Conservation (phyloP, 805 yeast species). For the Groenewaldozyma salmanticensis region DNA sequence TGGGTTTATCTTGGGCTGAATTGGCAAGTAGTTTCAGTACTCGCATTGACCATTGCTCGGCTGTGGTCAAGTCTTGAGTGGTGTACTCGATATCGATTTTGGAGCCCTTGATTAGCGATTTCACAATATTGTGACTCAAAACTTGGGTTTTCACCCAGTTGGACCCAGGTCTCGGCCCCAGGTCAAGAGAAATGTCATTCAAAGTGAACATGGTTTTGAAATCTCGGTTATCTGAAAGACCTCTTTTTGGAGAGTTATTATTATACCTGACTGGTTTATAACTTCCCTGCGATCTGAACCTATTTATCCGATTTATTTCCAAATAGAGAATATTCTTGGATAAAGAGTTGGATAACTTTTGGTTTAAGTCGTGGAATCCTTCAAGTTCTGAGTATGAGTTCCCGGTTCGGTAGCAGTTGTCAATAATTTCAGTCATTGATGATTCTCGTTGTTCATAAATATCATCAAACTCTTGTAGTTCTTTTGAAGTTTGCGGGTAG, state of each 20-base stretch:
- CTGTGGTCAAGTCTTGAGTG: not conserved
- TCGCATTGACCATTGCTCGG: not conserved
- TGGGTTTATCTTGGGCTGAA: not conserved
- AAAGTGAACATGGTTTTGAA: constrained; percentile 42
- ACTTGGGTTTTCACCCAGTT: constrained; percentile 30
- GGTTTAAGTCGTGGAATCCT: constrained; percentile 55
- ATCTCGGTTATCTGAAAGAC: constrained; percentile 50
- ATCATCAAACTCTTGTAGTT: constrained; percentile 32
- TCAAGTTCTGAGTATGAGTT: constrained; percentile 59
- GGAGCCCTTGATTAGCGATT: not conserved
- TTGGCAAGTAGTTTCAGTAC: not conserved
- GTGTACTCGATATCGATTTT: not conserved
- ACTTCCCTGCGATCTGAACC: not conserved
- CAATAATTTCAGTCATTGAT: constrained; percentile 42
- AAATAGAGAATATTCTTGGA: constrained; percentile 25
- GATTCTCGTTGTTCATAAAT: constrained; percentile 42
- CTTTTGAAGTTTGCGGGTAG: constrained; percentile 34
- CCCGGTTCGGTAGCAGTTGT: constrained; percentile 45
- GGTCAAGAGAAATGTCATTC: constrained; percentile 15
- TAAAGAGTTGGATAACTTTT: constrained; percentile 41
- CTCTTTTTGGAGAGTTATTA: not conserved
- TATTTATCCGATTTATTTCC: constrained; percentile 13
- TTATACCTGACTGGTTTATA: not conserved
- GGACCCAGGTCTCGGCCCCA: constrained; percentile 11
- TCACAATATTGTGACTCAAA: constrained; percentile 23